Evolutionary conservation across 2,329 filamentous ascomycete species (phyloP).

Genomic region (Pseudophaeomoniella oleicola): DNA sequence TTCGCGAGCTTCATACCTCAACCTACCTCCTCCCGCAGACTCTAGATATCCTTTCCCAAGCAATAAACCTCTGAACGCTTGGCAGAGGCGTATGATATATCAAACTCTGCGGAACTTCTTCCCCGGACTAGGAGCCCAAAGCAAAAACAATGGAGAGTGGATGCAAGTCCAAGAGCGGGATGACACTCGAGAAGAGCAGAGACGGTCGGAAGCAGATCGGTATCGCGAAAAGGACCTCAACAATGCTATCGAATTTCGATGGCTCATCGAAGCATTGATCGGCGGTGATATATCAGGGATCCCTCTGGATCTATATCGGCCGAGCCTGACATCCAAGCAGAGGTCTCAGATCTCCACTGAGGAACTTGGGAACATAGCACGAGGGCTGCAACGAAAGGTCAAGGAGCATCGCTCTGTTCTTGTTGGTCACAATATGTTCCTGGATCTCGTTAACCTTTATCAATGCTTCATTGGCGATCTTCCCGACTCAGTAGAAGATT

Average conservation of each 20-base stretch:
- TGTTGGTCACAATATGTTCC: constrained; percentile 50
- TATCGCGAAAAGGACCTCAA: constrained; percentile 16
- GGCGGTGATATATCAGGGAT: constrained; percentile 25
- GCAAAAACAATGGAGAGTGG: neutral
- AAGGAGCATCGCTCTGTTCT: constrained; percentile 33
- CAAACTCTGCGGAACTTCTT: constrained; percentile 52
- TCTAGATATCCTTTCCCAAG: constrained; percentile 11
- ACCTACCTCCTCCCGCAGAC: constrained; percentile 22
- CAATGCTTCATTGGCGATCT: constrained; percentile 43
- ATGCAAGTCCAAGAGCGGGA: constrained; percentile 20
- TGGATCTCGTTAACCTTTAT: constrained; percentile 48
- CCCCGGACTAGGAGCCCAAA: constrained; percentile 9
- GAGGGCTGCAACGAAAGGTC: constrained; percentile 24
- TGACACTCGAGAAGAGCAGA: constrained; percentile 15
- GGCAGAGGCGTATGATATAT: constrained; percentile 51
- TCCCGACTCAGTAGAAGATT: constrained; percentile 40
- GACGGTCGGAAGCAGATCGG: constrained; percentile 15
- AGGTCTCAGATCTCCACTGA: constrained; percentile 27
- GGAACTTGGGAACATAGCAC: constrained; percentile 17
- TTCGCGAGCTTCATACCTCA: constrained; percentile 22
- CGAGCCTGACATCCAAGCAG: constrained; percentile 15
- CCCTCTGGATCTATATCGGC: constrained; percentile 21
- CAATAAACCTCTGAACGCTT: constrained; percentile 32
- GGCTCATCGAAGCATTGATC: constrained; percentile 30
- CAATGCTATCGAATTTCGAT: constrained; percentile 27